Base-by-base conservation (phyloP, 345 rosid species). In the Dipteronia dyeriana region DNA sequence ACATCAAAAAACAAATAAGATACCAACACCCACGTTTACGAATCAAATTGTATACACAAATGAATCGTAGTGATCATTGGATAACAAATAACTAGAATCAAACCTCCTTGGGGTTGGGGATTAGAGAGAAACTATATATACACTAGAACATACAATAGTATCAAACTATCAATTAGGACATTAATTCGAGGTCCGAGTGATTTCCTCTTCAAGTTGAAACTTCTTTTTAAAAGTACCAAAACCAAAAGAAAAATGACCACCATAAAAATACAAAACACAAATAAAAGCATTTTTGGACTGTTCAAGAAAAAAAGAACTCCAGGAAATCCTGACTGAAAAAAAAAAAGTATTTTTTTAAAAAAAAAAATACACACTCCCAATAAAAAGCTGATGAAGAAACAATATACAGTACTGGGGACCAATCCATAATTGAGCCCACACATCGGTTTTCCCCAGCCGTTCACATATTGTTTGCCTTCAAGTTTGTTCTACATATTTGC, bases 301-400 rank as follows among this genome's bases (percentile, higher is more conserved):
- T 49, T 34, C 6, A 34, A 5, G 38, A 4, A 4, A 17, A 13
- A 45, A 54, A 19, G 17, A 29, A 5, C 29, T 61, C 7, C n/a
- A 9, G 11, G 47, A 71, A 9, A 31, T 10, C 22, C 13, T 7
- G 17, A 5, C 31, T 13, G 39, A 66, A 29, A 66, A 66, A 14
- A 38, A 34, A 4, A 7, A 0, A 4, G 11, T 14, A 56, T 26
- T 26, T n/a, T n/a, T n/a, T n/a, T n/a, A 16, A 17, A 31, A 31
- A 31, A 31, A 31, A 31, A 31, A 31, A 31, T 0, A 31, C 12
- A 59, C 26, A 8, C 25, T 20, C 26, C 63, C 26, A 20, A 20
- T 59, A 59, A 59, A 59, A 7, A 31, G 53, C 39, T 59, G 56
- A 54, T 13, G 16, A 73, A 73, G 22, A 73, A 73, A 41, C 29